These are phyloP conservation scores for Herpetospermum pedunculosum DNA, from an alignment of 306 rosid genomes.

Conservation along the genomic window DNA sequence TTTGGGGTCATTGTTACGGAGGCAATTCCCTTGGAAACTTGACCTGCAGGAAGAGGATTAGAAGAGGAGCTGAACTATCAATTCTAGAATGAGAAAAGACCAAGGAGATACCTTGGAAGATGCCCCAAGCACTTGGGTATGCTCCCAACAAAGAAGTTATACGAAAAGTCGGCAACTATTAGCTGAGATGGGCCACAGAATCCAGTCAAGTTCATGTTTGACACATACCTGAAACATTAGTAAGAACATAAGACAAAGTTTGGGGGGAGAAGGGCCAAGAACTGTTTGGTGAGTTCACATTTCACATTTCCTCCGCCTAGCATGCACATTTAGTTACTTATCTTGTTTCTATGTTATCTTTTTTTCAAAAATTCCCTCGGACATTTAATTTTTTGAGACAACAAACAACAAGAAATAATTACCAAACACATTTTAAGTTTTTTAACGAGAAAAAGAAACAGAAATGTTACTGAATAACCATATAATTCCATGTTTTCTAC, in stretches of 20 bases:
- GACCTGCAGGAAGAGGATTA: slow-evolving; percentile 34
- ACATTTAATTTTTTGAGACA: background rate
- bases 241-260: slow-evolving; percentile 12
- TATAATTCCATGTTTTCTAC: background rate
- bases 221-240: slow-evolving; percentile 46
- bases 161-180: slow-evolving; percentile 73
- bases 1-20: slow-evolving; percentile 34
- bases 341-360: background rate
- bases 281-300: background rate
- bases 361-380: background rate
- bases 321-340: background rate
- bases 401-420: background rate
- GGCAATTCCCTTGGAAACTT: slow-evolving; percentile 90
- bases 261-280: background rate
- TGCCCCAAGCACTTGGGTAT: slow-evolving; percentile 71
- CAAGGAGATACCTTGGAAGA: slow-evolving; percentile 60
- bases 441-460: background rate
- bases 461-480: background rate
- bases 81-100: background rate
- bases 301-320: background rate
- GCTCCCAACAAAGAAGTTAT: slow-evolving; percentile 75
- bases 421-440: background rate
- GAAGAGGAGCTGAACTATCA: background rate
- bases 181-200: slow-evolving; percentile 52
- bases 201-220: slow-evolving; percentile 41